Evolutionary conservation across 192 early-diverging fungal species (phyloP).

Genomic region (Linnemannia zychae): DNA sequence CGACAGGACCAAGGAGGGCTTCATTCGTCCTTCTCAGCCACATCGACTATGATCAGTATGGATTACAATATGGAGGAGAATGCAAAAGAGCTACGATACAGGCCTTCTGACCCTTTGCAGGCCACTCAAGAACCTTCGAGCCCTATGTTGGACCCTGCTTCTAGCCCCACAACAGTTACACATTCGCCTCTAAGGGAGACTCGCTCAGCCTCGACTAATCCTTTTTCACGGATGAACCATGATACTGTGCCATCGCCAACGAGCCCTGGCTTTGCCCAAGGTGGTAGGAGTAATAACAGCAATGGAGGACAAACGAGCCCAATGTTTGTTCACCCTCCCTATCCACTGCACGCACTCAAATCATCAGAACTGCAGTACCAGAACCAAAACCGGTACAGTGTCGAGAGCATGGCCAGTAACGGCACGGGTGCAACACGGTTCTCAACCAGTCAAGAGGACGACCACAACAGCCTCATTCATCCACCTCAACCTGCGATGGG

Average conservation of each 20-base stretch:
- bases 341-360: constrained; percentile 18
- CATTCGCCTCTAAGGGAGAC: not conserved
- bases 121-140: not conserved
- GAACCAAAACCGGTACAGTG: constrained; percentile 14
- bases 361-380: not conserved
- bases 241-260: not conserved
- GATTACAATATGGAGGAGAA: constrained; percentile 33
- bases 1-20: constrained; percentile 14
- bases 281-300: not conserved
- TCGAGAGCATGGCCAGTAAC: constrained; percentile 44
- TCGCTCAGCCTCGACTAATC: not conserved
- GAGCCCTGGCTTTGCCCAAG: not conserved
- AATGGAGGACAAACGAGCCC: constrained; percentile 14
- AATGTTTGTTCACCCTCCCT: not conserved
- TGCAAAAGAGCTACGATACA: constrained; percentile 30
- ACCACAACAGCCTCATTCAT: constrained; percentile 19
- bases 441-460: constrained; percentile 30
- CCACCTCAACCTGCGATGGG: not conserved
- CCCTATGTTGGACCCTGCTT: not conserved
- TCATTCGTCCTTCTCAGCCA: constrained; percentile 32
- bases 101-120: constrained; percentile 18
- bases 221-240: not conserved
- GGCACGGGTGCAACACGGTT: constrained; percentile 34
- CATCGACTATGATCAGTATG: constrained; percentile 49
- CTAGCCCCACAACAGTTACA: not conserved